Percentiles rank a stretch among this genome's conserved stretches.
Evolutionary conservation across 2,329 filamentous ascomycete species (phyloP).

Genomic region (Verticillium dahliae): DNA sequence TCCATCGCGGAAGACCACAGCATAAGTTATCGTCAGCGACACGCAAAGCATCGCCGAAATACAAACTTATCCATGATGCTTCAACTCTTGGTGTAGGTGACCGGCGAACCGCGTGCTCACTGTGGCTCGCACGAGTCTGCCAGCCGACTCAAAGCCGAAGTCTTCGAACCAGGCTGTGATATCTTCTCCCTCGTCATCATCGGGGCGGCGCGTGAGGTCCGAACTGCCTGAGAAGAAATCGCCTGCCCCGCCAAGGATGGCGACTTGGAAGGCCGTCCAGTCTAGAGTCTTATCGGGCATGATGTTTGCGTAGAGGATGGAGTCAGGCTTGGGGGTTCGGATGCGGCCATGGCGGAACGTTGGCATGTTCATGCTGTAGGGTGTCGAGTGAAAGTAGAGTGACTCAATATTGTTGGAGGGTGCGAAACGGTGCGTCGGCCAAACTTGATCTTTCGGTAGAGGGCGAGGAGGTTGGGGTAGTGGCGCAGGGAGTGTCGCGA

Average conservation of each 20-base stretch:
- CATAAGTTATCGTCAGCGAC: background rate
- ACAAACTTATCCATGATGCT: background rate
- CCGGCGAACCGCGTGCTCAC: background rate
- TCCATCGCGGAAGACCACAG: background rate
- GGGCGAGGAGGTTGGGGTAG: constrained; percentile 16
- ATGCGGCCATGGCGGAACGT: constrained; percentile 49
- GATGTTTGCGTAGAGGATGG: constrained; percentile 20
- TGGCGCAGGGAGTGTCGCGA: constrained; percentile 19
- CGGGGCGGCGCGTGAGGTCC: constrained; percentile 27
- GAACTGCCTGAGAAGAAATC: constrained; percentile 39
- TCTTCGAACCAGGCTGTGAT: constrained; percentile 44
- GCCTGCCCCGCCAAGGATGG: no score
- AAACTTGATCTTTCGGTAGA: constrained; percentile 15
- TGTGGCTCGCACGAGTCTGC: background rate
- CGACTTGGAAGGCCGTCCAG: constrained; percentile 61
- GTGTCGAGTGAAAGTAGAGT: constrained; percentile 40
- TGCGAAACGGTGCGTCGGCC: constrained; percentile 8
- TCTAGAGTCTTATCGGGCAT: constrained; percentile 46
- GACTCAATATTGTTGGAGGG: constrained; percentile 34
- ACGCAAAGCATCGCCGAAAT: background rate
- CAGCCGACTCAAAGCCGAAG: constrained; percentile 32
- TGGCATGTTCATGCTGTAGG: constrained; percentile 42
- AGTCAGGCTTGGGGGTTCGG: constrained; percentile 32
- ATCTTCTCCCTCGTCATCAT: constrained; percentile 40
- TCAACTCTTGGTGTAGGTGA: background rate